Evolutionary conservation across 2,329 filamentous ascomycete genomes (phyloP).

Genomic region (Sporothrix schenckii): DNA sequence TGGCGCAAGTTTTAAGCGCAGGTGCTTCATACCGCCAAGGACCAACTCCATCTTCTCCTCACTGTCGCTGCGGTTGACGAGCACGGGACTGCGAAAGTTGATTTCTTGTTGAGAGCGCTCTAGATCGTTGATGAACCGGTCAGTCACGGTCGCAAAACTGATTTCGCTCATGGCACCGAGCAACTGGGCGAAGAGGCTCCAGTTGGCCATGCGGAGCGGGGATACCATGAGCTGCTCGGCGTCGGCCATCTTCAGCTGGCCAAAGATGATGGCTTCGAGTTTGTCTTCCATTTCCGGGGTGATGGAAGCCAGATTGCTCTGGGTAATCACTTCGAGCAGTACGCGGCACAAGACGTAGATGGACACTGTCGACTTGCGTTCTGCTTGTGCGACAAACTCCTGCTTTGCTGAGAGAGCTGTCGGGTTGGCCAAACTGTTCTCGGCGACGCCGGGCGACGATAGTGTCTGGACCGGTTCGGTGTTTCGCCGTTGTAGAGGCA

Average conservation of each 20-base stretch:
- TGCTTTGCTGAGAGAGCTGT: constrained; percentile 58
- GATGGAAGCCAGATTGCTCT: constrained; percentile 80
- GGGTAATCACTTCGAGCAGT: constrained; percentile 88
- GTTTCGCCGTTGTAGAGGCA: constrained; percentile 67
- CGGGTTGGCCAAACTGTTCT: constrained; percentile 43
- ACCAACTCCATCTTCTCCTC: constrained; percentile 86
- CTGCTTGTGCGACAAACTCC: constrained; percentile 75
- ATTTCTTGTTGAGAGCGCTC: constrained; percentile 77
- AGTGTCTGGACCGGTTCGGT: constrained; percentile 66
- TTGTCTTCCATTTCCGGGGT: constrained; percentile 92
- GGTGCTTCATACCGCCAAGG: constrained; percentile 86
- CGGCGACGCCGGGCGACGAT: constrained; percentile 40
- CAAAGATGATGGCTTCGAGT: constrained; percentile 92
- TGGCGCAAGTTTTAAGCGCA: constrained; percentile 74
- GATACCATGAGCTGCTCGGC: constrained; percentile 77
- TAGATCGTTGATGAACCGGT: constrained; percentile 79
- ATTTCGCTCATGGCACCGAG: constrained; percentile 95
- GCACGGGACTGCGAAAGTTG: constrained; percentile 66
- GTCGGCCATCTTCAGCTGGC: constrained; percentile 88
- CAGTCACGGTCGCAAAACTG: constrained; percentile 82
- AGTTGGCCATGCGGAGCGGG: constrained; percentile 86
- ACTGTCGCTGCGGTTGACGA: constrained; percentile 61
- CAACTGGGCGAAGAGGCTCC: constrained; percentile 89
- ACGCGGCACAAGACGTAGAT: constrained; percentile 96
- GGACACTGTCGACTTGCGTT: constrained; percentile 88